phyloP scores from a whole-genome alignment of 495 filamentous ascomycete species.

The Penicillium paxilli region DNA sequence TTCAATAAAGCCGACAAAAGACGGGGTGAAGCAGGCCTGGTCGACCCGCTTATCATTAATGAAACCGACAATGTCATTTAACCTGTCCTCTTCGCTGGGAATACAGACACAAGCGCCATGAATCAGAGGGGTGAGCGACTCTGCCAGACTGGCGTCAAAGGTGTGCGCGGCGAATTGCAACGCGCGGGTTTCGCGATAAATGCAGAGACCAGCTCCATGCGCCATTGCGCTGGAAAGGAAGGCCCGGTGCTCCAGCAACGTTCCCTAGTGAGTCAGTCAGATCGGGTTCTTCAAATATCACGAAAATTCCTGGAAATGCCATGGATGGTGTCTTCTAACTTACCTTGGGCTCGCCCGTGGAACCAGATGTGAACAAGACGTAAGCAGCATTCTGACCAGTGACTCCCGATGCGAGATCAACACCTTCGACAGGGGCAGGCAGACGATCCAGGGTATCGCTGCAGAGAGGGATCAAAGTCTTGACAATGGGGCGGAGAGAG shows the following conservation, averaged over 20 bases:
- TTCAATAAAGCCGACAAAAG: conserved; percentile 47
- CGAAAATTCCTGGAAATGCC: too few species aligned
- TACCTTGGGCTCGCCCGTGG: conserved; percentile 55
- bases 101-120: conserved; percentile 46
- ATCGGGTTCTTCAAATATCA: too few species aligned
- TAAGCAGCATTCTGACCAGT: conserved; percentile 41
- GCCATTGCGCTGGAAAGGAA: conserved; percentile 41
- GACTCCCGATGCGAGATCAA: conserved; percentile 28
- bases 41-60: conserved; percentile 49
- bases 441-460: conserved; percentile 25
- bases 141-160: conserved; percentile 49
- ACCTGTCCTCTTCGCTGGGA: conserved; percentile 50
- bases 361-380: conserved; percentile 51
- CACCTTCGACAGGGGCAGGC: conserved; percentile 13
- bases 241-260: conserved; percentile 48
- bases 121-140: conserved; percentile 43
- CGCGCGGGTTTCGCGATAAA: conserved; percentile 29
- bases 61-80: conserved; percentile 45
- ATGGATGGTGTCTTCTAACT: too few species aligned
- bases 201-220: conserved; percentile 39
- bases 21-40: conserved; percentile 51
- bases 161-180: conserved; percentile 56
- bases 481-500: conserved; percentile 26
- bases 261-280: conserved; percentile 13
- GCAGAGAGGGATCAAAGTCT: conserved; percentile 38